Percentiles rank a stretch among this genome's conserved stretches.
These are phyloP conservation scores for Linnemannia schmuckeri DNA, from an alignment of 192 early-diverging fungal genomes.

Conservation along the genomic window DNA sequence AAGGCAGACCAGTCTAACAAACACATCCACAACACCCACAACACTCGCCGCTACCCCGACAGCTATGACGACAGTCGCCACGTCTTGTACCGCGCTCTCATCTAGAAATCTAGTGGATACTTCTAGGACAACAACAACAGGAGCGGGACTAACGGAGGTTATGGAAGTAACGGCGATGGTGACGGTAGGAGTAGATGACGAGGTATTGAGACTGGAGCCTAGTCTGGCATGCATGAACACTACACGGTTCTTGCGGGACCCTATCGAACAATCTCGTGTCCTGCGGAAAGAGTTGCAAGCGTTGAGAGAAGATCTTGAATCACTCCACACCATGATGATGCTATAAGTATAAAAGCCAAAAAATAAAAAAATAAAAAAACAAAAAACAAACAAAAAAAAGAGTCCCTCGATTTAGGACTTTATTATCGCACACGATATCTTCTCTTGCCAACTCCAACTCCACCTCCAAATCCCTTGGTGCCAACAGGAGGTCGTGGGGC, in stretches of 20 bases:
- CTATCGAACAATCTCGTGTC: neutral
- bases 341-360: neutral
- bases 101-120: neutral
- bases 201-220: neutral
- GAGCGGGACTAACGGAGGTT: neutral
- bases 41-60: neutral
- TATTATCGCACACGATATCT: conserved; percentile 7
- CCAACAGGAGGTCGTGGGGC: conserved; percentile 29
- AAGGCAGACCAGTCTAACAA: neutral
- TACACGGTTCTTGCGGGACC: conserved; percentile 7
- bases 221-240: neutral
- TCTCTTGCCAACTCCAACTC: neutral
- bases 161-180: neutral
- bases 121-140: neutral
- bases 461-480: no score
- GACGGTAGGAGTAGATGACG: neutral
- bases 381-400: neutral
- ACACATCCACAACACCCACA: neutral
- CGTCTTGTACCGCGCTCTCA: neutral
- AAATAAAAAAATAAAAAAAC: neutral
- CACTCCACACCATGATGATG: neutral
- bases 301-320: neutral
- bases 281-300: conserved; percentile 15
- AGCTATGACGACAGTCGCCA: neutral
- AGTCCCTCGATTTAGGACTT: neutral